Conservation (phyloP, 2,329 filamentous ascomycete species). For the Cytospora piceae region DNA sequence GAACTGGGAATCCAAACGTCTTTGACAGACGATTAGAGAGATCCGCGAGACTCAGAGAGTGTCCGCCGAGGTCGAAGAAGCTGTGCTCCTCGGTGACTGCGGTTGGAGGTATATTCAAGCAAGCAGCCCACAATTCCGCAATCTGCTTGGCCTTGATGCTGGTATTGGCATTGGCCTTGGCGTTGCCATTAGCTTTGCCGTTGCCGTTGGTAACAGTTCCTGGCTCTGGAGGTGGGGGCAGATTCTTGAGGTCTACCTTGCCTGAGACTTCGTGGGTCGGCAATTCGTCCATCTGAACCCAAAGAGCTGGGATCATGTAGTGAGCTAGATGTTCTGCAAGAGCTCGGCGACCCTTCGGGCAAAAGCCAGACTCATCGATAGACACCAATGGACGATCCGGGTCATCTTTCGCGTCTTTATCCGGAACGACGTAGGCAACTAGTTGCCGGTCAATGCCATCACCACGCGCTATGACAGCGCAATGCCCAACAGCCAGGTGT, state of each 20-base stretch:
- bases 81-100: conserved; percentile 71
- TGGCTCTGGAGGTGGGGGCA: conserved; percentile 64
- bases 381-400: conserved; percentile 51
- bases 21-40: conserved; percentile 71
- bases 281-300: conserved; percentile 72
- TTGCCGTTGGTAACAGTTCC: conserved; percentile 41
- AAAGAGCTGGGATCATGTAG: conserved; percentile 81
- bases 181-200: conserved; percentile 54
- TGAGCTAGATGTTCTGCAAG: conserved; percentile 71
- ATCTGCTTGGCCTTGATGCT: conserved; percentile 70
- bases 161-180: conserved; percentile 58
- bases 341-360: conserved; percentile 67
- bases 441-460: conserved; percentile 76
- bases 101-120: conserved; percentile 65
- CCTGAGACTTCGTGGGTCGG: conserved; percentile 80
- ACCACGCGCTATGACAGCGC: conserved; percentile 73
- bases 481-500: conserved; percentile 71
- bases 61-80: conserved; percentile 82
- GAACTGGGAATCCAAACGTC: conserved; percentile 73
- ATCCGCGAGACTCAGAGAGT: conserved; percentile 77
- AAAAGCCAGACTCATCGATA: conserved; percentile 73
- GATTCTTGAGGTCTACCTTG: conserved; percentile 73
- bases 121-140: conserved; percentile 71
- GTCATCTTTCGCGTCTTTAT: conserved; percentile 51
- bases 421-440: conserved; percentile 75